Evolutionary conservation across 1,139 yeast species (phyloP).

Genomic region (Lodderomyces jiufengensis): DNA sequence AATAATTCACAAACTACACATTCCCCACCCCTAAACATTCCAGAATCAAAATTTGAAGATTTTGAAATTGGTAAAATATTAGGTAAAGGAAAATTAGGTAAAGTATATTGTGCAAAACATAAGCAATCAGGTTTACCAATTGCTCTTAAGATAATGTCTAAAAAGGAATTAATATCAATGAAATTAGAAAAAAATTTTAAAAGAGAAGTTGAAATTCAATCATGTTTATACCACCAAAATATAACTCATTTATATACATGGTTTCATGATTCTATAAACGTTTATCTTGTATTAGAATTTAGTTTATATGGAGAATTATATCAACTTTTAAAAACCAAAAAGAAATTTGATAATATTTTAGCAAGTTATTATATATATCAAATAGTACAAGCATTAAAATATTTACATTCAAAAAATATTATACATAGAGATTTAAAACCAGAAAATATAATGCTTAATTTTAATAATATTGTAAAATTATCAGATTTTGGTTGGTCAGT

Average conservation of each 20-base stretch:
- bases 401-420: conserved; percentile 73
- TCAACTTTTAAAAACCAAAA: conserved; percentile 50
- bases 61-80: conserved; percentile 85
- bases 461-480: conserved; percentile 69
- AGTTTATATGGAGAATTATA: conserved; percentile 87
- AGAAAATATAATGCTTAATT: conserved; percentile 76
- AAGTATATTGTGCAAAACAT: conserved; percentile 85
- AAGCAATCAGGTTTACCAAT: conserved; percentile 72
- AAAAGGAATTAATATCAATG: conserved; percentile 67
- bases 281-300: conserved; percentile 80
- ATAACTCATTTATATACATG: conserved; percentile 80
- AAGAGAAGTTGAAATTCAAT: conserved; percentile 89
- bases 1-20: too few relatives aligned
- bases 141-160: conserved; percentile 89
- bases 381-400: conserved; percentile 72
- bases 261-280: conserved; percentile 76
- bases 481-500: conserved; percentile 99
- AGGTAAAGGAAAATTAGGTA: conserved; percentile 93
- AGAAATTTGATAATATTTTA: conserved; percentile 62
- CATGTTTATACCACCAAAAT: conserved; percentile 70
- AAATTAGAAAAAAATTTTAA: conserved; percentile 85
- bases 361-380: conserved; percentile 83
- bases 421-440: conserved; percentile 94
- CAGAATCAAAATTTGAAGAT: conserved; percentile 39
- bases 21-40: conserved; percentile 7